Conservation (phyloP, 1,139 yeast species). For the Blastobotrys persicus region DNA sequence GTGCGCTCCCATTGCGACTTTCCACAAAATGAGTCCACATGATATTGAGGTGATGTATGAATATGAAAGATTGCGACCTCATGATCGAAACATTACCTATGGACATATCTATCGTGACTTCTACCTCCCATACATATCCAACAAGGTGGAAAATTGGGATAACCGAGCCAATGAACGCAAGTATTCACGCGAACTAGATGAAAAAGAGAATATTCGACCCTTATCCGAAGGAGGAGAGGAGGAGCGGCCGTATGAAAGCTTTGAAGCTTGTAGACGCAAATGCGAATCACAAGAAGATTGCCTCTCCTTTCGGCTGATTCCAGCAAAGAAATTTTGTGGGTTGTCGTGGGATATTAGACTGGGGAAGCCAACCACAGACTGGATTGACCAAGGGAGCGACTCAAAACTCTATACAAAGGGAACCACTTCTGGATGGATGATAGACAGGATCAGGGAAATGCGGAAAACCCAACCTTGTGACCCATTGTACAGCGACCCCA, state of each 20-base stretch:
- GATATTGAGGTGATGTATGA: slow-evolving; percentile 36
- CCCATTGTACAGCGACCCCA: neutral
- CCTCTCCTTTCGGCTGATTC: slow-evolving; percentile 10
- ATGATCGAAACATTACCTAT: slow-evolving; percentile 26
- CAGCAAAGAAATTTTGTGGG: slow-evolving; percentile 13
- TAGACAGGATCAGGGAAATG: slow-evolving; percentile 30
- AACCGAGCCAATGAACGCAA: slow-evolving; percentile 23
- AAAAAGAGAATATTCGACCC: slow-evolving; percentile 12
- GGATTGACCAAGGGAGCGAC: slow-evolving; percentile 10
- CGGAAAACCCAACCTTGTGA: slow-evolving; percentile 3
- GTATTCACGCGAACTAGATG: slow-evolving; percentile 17
- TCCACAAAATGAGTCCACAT: slow-evolving; percentile 33
- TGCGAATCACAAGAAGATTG: slow-evolving; percentile 10
- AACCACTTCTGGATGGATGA: slow-evolving; percentile 31
- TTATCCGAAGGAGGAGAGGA: slow-evolving; percentile 1
- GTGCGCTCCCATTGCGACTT: slow-evolving; percentile 35
- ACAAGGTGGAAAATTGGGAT: slow-evolving; percentile 29
- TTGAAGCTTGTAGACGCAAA: slow-evolving; percentile 3
- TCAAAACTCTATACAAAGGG: slow-evolving; percentile 12
- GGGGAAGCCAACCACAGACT: slow-evolving; percentile 10
- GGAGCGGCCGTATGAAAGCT: slow-evolving; percentile 7
- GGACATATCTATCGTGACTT: slow-evolving; percentile 35
- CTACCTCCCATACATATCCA: slow-evolving; percentile 31
- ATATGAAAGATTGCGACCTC: slow-evolving; percentile 32
- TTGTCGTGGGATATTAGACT: slow-evolving; percentile 12